Percentiles rank a stretch among this genome's conserved stretches.
phyloP scores from a whole-genome alignment of 2,329 filamentous ascomycete genomes.

The Pseudocercospora macadamiae region DNA sequence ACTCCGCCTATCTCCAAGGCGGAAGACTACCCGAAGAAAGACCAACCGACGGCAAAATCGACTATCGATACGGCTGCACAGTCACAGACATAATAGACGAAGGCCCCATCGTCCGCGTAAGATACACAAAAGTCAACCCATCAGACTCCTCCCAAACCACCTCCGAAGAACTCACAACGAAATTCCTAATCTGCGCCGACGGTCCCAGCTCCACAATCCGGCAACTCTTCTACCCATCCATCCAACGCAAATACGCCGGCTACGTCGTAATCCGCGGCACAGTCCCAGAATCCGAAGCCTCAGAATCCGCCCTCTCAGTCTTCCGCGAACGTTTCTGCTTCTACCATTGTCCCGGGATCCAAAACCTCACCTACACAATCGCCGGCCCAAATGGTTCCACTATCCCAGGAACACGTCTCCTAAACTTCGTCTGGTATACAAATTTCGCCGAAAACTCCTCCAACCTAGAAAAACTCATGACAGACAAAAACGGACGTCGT shows the following conservation, averaged over 20 bases:
- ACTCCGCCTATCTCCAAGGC: constrained; percentile 36
- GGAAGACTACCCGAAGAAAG: constrained; percentile 26
- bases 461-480: constrained; percentile 48
- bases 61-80: constrained; percentile 37
- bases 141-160: constrained; percentile 28
- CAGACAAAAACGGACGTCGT: constrained; percentile 44
- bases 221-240: constrained; percentile 33
- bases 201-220: constrained; percentile 41
- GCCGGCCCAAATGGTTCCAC: constrained; percentile 47
- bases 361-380: constrained; percentile 49
- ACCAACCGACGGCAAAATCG: constrained; percentile 29
- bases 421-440: constrained; percentile 54
- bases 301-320: constrained; percentile 36
- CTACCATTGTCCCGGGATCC: constrained; percentile 42
- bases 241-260: constrained; percentile 38
- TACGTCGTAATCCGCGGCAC: constrained; percentile 41
- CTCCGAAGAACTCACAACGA: constrained; percentile 30
- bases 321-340: constrained; percentile 48
- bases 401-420: constrained; percentile 44
- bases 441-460: constrained; percentile 43
- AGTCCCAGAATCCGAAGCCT: constrained; percentile 39
- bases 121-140: constrained; percentile 28
- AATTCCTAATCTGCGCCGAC: constrained; percentile 51
- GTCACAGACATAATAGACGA: constrained; percentile 35
- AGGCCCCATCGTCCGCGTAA: constrained; percentile 33